Conservation (phyloP, 768 basidiomycete species). For the Chalciporus pseudorubinellus region DNA sequence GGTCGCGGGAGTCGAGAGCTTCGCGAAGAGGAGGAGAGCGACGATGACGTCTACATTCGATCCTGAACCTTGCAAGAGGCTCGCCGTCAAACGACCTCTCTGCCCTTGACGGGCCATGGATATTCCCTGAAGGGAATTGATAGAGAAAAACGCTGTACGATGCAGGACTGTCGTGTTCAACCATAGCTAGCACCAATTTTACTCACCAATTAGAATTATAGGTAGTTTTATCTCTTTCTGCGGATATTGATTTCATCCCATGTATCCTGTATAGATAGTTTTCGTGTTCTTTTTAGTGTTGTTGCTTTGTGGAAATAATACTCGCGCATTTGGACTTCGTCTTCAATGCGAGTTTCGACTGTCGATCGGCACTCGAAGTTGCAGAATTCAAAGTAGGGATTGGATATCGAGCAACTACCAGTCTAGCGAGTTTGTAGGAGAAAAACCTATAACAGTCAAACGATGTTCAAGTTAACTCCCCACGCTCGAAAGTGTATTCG, state of each 20-base stretch:
- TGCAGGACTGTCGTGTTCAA: background rate
- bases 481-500: too few relatives aligned
- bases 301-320: background rate
- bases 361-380: background rate
- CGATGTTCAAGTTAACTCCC: too few relatives aligned
- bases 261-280: background rate
- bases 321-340: background rate
- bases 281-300: background rate
- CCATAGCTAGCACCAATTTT: background rate
- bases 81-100: slow-evolving; percentile 17
- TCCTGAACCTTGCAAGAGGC: slow-evolving; percentile 8
- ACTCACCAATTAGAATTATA: background rate
- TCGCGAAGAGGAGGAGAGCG: slow-evolving; percentile 5
- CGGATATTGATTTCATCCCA: background rate
- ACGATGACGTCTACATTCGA: slow-evolving; percentile 5
- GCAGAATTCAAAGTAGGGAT: background rate
- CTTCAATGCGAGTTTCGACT: too few relatives aligned
- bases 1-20: background rate
- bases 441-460: background rate
- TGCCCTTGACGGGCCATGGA: slow-evolving; percentile 7
- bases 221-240: background rate
- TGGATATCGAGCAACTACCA: too few relatives aligned
- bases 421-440: background rate
- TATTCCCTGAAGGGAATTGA: background rate
- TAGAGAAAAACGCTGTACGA: background rate